Conservation (phyloP, 306 rosid genomes). For the Citrullus mucosospermus region DNA sequence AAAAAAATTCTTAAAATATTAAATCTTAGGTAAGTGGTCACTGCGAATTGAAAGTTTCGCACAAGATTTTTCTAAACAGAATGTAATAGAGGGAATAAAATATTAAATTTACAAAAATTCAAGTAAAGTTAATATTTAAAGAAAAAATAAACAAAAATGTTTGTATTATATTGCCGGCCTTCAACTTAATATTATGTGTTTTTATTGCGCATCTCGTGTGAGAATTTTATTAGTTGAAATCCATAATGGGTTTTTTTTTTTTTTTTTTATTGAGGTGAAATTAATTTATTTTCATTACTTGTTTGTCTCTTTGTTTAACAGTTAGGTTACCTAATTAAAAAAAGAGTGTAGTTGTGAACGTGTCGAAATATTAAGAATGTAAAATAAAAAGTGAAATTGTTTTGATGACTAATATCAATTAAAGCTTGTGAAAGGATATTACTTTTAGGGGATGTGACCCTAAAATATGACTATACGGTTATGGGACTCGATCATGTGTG, state of each 20-base stretch:
- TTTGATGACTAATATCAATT: background rate
- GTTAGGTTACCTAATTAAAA: background rate
- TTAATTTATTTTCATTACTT: background rate
- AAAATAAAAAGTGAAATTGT: background rate
- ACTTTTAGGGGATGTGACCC: background rate
- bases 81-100: too few relatives aligned
- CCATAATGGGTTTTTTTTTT: background rate
- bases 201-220: background rate
- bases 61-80: too few relatives aligned
- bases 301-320: background rate
- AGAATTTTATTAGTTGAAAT: background rate
- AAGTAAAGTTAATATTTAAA: too few relatives aligned
- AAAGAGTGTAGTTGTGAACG: background rate
- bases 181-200: background rate
- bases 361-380: background rate
- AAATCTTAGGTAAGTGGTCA: too few relatives aligned
- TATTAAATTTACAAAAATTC: too few relatives aligned
- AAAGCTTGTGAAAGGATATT: background rate
- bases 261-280: background rate
- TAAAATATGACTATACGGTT: background rate
- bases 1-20: too few relatives aligned
- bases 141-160: too few relatives aligned
- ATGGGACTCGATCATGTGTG: background rate
- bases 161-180: background rate
- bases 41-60: too few relatives aligned